Evolutionary conservation across 1,284 basidiomycete genomes (phyloP).

Genomic region (Austroboletus niveus): DNA sequence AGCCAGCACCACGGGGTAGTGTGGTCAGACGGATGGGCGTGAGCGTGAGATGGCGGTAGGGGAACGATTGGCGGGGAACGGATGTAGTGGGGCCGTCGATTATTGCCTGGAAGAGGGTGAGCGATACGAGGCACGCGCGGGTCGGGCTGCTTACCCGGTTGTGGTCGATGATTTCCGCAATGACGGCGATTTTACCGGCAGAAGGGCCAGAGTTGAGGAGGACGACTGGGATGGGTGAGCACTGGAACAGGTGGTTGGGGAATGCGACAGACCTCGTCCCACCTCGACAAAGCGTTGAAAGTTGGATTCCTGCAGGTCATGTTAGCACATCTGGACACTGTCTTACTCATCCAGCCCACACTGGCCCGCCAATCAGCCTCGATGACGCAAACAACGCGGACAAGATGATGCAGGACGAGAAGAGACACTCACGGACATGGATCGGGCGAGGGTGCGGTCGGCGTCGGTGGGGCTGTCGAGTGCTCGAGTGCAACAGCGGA

Average conservation of each 20-base stretch:
- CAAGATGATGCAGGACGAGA: fast-evolving
- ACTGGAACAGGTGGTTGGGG: not conserved
- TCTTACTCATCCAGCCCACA: constrained; percentile 14
- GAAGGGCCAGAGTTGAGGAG: constrained; percentile 90
- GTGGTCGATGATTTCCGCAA: constrained; percentile 98
- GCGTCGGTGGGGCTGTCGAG: constrained; percentile 1
- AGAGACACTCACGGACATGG: constrained; percentile 24
- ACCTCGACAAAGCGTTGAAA: constrained; percentile 99
- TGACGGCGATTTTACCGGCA: constrained; percentile 90
- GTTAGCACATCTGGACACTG: constrained; percentile 16
- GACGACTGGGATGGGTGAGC: constrained; percentile 60
- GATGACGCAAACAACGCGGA: not conserved
- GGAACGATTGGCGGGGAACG: constrained; percentile 89
- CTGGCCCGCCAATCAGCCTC: not conserved
- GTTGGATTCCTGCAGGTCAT: constrained; percentile 60
- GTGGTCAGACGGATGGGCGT: constrained; percentile 84
- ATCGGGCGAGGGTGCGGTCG: constrained; percentile 4
- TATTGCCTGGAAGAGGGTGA: constrained; percentile 65
- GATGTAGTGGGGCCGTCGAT: constrained; percentile 91
- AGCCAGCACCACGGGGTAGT: constrained; percentile 86
- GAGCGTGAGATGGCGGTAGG: constrained; percentile 91
- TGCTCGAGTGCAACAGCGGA: not conserved
- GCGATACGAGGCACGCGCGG: not conserved
- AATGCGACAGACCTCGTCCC: constrained; percentile 69
- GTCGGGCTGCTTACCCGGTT: constrained; percentile 67